Percentiles rank a stretch among this genome's conserved stretches.
Evolutionary conservation across 148 eudicot genomes (phyloP).

Genomic region (Polygonum maritimum): DNA sequence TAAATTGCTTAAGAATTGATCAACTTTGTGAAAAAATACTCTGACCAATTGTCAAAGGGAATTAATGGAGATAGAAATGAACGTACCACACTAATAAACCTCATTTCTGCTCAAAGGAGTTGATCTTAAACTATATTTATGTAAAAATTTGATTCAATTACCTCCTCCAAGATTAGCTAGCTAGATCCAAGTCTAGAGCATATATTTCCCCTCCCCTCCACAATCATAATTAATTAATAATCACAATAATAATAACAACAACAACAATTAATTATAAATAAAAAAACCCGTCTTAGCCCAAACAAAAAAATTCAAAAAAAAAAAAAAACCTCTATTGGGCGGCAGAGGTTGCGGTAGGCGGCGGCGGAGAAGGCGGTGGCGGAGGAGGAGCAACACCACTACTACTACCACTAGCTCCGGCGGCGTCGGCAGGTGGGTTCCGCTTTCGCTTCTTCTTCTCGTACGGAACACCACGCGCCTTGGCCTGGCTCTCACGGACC

Average conservation of each 20-base stretch:
- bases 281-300: background rate
- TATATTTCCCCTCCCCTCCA: background rate
- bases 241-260: background rate
- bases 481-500: slow-evolving; percentile 4
- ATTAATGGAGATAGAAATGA: background rate
- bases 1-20: too few relatives aligned
- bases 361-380: background rate
- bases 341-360: background rate
- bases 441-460: slow-evolving; percentile 11
- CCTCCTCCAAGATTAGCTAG: background rate
- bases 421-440: background rate
- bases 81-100: background rate
- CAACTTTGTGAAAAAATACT: background rate
- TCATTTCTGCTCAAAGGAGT: background rate
- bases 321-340: background rate
- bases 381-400: background rate
- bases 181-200: background rate
- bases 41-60: background rate
- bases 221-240: background rate
- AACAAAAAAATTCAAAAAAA: background rate
- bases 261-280: background rate
- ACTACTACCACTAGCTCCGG: background rate
- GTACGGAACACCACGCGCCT: background rate
- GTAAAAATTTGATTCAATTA: background rate
- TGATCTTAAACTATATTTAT: background rate